These are phyloP conservation scores for Brassica rapa DNA, from an alignment of 345 rosid species.

Conservation along the genomic window DNA sequence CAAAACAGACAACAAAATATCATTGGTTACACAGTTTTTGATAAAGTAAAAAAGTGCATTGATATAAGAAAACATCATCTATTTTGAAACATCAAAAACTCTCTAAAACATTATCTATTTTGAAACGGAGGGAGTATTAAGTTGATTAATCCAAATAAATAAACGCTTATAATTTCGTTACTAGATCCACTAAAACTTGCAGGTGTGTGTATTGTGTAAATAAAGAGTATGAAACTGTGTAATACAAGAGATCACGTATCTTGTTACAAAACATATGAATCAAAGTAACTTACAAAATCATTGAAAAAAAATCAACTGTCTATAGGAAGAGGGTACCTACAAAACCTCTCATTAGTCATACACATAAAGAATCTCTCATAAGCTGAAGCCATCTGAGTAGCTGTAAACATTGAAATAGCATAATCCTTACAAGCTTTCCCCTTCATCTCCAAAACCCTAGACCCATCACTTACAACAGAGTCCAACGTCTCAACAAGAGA, in stretches of 20 bases:
- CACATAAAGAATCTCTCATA: slow-evolving; percentile 81
- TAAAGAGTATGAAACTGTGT: not conserved
- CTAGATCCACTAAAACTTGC: slow-evolving; percentile 10
- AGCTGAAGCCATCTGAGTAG: slow-evolving; percentile 68
- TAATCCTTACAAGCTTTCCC: slow-evolving; percentile 52
- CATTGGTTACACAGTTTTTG: too few relatives aligned
- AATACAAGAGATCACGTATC: not conserved
- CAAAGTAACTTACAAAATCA: slow-evolving; percentile 3
- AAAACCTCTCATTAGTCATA: slow-evolving; percentile 59
- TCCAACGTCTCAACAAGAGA: slow-evolving; percentile 61
- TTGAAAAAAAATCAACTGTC: slow-evolving; percentile 40
- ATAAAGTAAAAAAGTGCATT: too few relatives aligned
- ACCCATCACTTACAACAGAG: slow-evolving; percentile 51
- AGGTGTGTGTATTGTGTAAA: not conserved
- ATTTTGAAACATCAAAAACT: too few relatives aligned
- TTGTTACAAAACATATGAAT: slow-evolving; percentile 3
- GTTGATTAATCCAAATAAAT: not conserved
- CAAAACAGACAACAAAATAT: too few relatives aligned
- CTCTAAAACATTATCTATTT: too few relatives aligned
- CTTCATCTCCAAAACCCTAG: slow-evolving; percentile 48
- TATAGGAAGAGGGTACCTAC: slow-evolving; percentile 61
- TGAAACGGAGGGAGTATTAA: too few relatives aligned
- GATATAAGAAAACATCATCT: too few relatives aligned
- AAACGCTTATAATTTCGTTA: not conserved
- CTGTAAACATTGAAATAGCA: slow-evolving; percentile 60